phyloP scores from a whole-genome alignment of 257 asterid species.

The Solanum etuberosum region DNA sequence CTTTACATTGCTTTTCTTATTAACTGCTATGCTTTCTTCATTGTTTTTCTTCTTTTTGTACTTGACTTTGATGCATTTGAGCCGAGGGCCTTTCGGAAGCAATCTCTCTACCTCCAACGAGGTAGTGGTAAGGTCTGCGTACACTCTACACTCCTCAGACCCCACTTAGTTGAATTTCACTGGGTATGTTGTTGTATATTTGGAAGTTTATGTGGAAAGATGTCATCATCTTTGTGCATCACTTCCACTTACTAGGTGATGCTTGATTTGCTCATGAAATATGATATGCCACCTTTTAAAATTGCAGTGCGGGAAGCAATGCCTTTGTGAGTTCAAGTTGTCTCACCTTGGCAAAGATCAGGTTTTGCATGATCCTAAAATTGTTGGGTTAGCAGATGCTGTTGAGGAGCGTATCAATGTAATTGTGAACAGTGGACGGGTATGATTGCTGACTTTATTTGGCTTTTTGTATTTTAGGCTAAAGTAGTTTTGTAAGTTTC shows the following conservation, averaged over 20 bases:
- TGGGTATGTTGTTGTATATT: background rate
- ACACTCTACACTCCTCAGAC: background rate
- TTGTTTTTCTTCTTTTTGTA: background rate
- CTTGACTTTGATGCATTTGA: background rate
- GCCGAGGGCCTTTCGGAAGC: background rate
- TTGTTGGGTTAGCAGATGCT: conserved; percentile 69
- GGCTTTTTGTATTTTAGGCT: background rate
- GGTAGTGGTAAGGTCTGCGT: background rate
- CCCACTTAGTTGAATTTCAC: background rate
- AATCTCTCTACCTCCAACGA: background rate
- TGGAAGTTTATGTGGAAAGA: background rate
- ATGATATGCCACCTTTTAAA: background rate
- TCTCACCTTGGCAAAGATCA: conserved; percentile 36
- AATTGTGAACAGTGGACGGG: conserved; percentile 60
- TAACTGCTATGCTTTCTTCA: background rate
- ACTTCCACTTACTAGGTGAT: background rate
- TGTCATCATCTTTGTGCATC: background rate
- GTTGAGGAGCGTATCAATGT: conserved; percentile 76
- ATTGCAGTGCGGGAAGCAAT: conserved; percentile 78
- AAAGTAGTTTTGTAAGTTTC: background rate
- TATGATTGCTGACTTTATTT: conserved; percentile 10
- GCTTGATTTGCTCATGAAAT: background rate
- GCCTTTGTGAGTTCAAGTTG: conserved; percentile 69
- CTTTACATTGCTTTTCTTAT: background rate
- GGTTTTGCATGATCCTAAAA: conserved; percentile 27